Conservation (phyloP, 2,329 filamentous ascomycete genomes). For the Bipolaris victoriae region DNA sequence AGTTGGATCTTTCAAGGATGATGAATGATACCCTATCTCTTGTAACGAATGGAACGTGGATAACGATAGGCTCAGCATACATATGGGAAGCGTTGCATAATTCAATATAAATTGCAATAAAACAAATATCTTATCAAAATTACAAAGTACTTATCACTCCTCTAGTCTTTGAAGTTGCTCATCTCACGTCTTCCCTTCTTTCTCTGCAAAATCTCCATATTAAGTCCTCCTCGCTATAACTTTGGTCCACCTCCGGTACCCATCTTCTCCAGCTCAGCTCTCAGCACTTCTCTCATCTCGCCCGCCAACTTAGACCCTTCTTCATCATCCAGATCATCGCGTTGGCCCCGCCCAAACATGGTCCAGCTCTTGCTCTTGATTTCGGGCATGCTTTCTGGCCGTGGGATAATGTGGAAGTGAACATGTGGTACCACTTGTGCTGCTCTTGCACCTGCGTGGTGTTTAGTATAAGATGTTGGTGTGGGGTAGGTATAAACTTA, state of each 20-base stretch:
- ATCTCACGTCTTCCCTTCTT: too few species aligned
- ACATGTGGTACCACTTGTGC: slow-evolving; percentile 93
- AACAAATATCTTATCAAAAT: not conserved
- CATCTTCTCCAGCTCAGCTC: slow-evolving; percentile 44
- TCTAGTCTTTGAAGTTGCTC: too few species aligned
- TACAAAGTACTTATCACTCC: too few species aligned
- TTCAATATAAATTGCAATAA: not conserved
- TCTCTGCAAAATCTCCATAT: not conserved
- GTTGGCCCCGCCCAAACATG: slow-evolving; percentile 78
- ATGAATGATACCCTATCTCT: slow-evolving; percentile 12
- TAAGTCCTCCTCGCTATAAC: not conserved
- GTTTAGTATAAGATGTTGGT: not conserved
- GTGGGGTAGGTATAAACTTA: slow-evolving; percentile 31
- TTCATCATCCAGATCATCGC: slow-evolving; percentile 78
- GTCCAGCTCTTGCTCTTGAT: slow-evolving; percentile 70
- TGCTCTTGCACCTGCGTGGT: slow-evolving; percentile 69
- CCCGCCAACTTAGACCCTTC: slow-evolving; percentile 68
- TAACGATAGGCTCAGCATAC: not conserved
- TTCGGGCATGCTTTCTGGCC: slow-evolving; percentile 65
- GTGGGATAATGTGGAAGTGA: slow-evolving; percentile 92
- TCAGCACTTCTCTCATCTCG: slow-evolving; percentile 52
- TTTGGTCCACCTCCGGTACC: slow-evolving; percentile 5
- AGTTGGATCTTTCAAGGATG: not conserved
- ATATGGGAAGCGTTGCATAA: not conserved
- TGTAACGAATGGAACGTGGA: not conserved